Evolutionary conservation across 768 basidiomycete species (phyloP).

Genomic region (Boletus barrowsii): DNA sequence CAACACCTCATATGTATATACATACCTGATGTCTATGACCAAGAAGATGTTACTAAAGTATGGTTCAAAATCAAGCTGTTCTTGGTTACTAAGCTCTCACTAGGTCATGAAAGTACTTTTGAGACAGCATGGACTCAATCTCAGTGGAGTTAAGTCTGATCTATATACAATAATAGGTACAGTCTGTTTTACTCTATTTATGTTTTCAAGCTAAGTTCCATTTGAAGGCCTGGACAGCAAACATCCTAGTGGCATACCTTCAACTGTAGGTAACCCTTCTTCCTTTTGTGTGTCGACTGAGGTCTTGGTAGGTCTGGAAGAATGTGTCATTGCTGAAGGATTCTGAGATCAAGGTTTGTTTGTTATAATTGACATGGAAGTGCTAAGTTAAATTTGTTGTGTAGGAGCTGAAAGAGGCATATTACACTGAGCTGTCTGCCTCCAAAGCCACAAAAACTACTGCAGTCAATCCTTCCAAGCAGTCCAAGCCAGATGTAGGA

Average conservation of each 20-base stretch:
- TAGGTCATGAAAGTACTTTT: conserved; percentile 68
- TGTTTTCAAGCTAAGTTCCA: background rate
- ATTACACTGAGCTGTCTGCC: conserved; percentile 45
- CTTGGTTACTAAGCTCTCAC: background rate
- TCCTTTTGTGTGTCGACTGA: background rate
- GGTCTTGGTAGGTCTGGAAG: conserved; percentile 60
- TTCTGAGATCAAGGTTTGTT: conserved; percentile 58
- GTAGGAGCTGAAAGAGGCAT: conserved; percentile 63
- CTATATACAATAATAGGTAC: conserved; percentile 63
- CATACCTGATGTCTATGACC: conserved; percentile 68
- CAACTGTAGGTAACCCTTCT: conserved; percentile 47
- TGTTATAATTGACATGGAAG: background rate
- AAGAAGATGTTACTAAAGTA: conserved; percentile 54
- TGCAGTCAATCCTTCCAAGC: conserved; percentile 20
- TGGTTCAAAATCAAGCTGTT: background rate
- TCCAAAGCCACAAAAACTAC: conserved; percentile 24
- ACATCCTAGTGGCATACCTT: conserved; percentile 67
- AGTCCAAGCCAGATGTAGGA: conserved; percentile 14
- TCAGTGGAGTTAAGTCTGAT: conserved; percentile 70
- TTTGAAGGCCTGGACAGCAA: conserved; percentile 69
- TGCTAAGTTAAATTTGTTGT: background rate
- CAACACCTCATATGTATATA: conserved; percentile 73
- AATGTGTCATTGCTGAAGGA: conserved; percentile 56
- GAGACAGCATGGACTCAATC: conserved; percentile 59
- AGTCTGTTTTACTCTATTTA: background rate